phyloP scores from a whole-genome alignment of 75 land plant genomes.

The Sequoia sempervirens region DNA sequence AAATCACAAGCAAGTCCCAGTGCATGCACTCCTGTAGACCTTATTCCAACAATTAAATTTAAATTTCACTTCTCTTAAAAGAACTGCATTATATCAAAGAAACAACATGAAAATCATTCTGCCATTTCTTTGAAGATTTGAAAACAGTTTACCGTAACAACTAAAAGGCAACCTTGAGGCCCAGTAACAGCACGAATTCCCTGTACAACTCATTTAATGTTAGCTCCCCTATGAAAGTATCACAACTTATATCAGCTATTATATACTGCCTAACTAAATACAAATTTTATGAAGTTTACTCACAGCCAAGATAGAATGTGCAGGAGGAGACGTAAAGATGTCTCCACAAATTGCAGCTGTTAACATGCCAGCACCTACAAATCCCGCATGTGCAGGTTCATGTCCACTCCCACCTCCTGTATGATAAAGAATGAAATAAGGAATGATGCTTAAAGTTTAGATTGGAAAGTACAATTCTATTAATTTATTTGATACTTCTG shows the following conservation, averaged over 20 bases:
- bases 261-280: not conserved
- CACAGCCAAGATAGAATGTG: constrained; percentile 85
- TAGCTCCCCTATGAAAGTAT: not conserved
- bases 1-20: not conserved
- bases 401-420: constrained; percentile 99
- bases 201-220: constrained; percentile 17
- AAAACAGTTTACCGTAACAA: constrained; percentile 69
- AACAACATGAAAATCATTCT: not conserved
- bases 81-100: not conserved
- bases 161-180: constrained; percentile 82
- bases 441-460: not conserved
- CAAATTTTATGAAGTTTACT: constrained; percentile 15
- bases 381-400: constrained; percentile 99
- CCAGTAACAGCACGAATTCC: constrained; percentile 98
- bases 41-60: not conserved
- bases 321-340: constrained; percentile 87
- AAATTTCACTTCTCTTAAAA: not conserved
- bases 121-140: not conserved
- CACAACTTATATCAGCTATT: not conserved
- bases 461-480: not conserved
- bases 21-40: not conserved
- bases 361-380: constrained; percentile 94
- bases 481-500: not conserved
- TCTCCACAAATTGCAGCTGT: constrained; percentile 98
- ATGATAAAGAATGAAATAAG: not conserved